Conservation (phyloP, 192 early-diverging fungal species). For the Chytriomyces confervae region DNA sequence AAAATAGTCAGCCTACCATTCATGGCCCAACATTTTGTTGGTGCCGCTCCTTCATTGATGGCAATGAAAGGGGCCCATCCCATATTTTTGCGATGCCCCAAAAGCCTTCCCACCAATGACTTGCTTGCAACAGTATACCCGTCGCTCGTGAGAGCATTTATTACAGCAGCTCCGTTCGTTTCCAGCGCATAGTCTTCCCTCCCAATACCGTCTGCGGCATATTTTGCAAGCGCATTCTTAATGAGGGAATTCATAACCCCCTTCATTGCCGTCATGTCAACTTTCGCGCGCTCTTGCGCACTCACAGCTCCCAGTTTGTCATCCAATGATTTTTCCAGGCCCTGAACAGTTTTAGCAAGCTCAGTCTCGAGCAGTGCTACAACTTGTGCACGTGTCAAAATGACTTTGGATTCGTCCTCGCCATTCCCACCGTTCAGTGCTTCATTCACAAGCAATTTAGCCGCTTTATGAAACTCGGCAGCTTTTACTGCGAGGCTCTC, state of each 20-base stretch:
- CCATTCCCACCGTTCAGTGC: neutral
- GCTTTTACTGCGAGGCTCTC: neutral
- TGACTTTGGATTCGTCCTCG: neutral
- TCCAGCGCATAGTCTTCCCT: slow-evolving; percentile 29
- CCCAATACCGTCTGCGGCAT: slow-evolving; percentile 34
- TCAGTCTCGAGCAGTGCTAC: neutral
- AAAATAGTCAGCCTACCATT: slow-evolving; percentile 33
- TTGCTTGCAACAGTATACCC: neutral
- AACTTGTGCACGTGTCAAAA: slow-evolving; percentile 30
- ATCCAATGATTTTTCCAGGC: neutral
- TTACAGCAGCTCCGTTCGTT: slow-evolving; percentile 14
- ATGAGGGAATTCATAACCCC: slow-evolving; percentile 26
- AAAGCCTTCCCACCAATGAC: neutral
- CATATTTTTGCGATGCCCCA: neutral
- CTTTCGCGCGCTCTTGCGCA: neutral
- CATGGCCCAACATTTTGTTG: slow-evolving; percentile 45
- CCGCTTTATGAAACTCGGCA: neutral
- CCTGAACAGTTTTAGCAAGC: neutral
- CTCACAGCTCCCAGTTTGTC: neutral
- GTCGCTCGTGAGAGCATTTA: slow-evolving; percentile 23
- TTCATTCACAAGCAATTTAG: slow-evolving; percentile 18
- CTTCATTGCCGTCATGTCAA: slow-evolving; percentile 27
- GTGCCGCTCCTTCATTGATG: slow-evolving; percentile 18
- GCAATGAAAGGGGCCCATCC: slow-evolving; percentile 25
- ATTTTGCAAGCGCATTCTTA: slow-evolving; percentile 18